These are phyloP conservation scores for Exophiala xenobiotica DNA, from an alignment of 2,329 filamentous ascomycete genomes.

Conservation along the genomic window DNA sequence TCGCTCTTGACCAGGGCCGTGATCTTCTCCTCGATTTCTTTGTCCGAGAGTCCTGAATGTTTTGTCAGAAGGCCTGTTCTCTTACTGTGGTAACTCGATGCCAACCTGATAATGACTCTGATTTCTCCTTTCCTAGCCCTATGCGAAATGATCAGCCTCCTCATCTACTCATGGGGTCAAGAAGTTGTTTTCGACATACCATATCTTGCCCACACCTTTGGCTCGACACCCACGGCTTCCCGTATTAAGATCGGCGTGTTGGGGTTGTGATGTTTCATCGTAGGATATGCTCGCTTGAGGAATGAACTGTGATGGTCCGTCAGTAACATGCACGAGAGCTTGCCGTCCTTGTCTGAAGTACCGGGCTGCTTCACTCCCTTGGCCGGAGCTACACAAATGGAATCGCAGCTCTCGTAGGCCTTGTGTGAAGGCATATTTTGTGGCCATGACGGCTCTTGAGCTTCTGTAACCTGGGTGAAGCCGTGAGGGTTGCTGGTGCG, in stretches of 20 bases:
- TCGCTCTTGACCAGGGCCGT: conserved; percentile 60
- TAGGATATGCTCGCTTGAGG: conserved; percentile 86
- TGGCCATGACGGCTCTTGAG: conserved; percentile 66
- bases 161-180: neutral
- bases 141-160: conserved; percentile 26
- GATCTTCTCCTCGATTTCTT: conserved; percentile 69
- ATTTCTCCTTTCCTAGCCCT: conserved; percentile 69
- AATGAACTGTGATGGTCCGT: conserved; percentile 65
- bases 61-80: conserved; percentile 6
- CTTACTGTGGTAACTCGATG: too few relatives aligned
- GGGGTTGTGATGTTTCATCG: conserved; percentile 99
- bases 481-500: neutral
- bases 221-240: conserved; percentile 80
- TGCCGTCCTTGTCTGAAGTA: conserved; percentile 45
- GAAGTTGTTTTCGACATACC: conserved; percentile 55
- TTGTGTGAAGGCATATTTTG: conserved; percentile 88
- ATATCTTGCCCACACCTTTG: conserved; percentile 88
- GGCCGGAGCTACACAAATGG: conserved; percentile 91
- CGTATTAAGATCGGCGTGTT: conserved; percentile 90
- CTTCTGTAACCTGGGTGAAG: neutral
- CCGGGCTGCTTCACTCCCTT: conserved; percentile 86
- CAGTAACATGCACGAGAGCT: conserved; percentile 5
- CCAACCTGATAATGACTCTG: conserved; percentile 62
- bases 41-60: conserved; percentile 62
- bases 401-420: conserved; percentile 94